A percentile compares a stretch with the other conserved stretches of the same genome.
phyloP scores from a whole-genome alignment of 2,329 filamentous ascomycete genomes.

The Periconia sp. region DNA sequence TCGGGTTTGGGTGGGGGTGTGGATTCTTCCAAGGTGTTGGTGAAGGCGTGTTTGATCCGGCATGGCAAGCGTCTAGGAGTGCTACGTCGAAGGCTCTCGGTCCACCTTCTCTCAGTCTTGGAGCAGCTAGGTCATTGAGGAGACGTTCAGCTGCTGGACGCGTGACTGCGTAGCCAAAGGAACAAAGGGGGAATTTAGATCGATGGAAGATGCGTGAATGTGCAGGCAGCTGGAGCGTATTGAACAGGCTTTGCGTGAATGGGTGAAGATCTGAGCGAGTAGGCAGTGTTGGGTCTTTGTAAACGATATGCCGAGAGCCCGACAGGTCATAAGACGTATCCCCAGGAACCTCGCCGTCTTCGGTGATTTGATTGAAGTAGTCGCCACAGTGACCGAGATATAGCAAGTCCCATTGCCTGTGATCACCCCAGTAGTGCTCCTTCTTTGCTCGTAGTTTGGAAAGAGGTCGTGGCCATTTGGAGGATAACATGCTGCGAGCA shows the following conservation, averaged over 20 bases:
- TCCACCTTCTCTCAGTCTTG: slow-evolving; percentile 26
- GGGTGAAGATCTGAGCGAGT: slow-evolving; percentile 41
- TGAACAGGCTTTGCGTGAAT: slow-evolving; percentile 43
- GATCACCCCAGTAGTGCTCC: slow-evolving; percentile 45
- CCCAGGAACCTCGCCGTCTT: slow-evolving; percentile 27
- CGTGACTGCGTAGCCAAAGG: slow-evolving; percentile 50
- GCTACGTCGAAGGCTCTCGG: slow-evolving; percentile 47
- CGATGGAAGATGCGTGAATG: slow-evolving; percentile 44
- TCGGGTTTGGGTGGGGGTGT: slow-evolving; percentile 21
- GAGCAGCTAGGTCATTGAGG: slow-evolving; percentile 42
- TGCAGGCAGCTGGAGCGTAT: slow-evolving; percentile 37
- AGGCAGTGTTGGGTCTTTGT: slow-evolving; percentile 43
- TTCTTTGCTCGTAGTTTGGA: slow-evolving; percentile 22
- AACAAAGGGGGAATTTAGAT: slow-evolving; percentile 48
- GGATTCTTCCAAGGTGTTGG: slow-evolving; percentile 26
- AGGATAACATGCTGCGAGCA: slow-evolving; percentile 41
- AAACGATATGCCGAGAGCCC: slow-evolving; percentile 36
- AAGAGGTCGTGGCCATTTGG: slow-evolving; percentile 22
- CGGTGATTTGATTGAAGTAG: slow-evolving; percentile 39
- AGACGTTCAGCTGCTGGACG: slow-evolving; percentile 43
- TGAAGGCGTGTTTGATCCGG: slow-evolving; percentile 32
- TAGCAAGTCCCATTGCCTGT: slow-evolving; percentile 45
- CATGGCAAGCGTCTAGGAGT: slow-evolving; percentile 44
- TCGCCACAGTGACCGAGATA: slow-evolving; percentile 51
- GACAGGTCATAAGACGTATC: slow-evolving; percentile 34